Base-by-base conservation (phyloP, 2,329 filamentous ascomycete genomes). In the Fusarium sp. region DNA sequence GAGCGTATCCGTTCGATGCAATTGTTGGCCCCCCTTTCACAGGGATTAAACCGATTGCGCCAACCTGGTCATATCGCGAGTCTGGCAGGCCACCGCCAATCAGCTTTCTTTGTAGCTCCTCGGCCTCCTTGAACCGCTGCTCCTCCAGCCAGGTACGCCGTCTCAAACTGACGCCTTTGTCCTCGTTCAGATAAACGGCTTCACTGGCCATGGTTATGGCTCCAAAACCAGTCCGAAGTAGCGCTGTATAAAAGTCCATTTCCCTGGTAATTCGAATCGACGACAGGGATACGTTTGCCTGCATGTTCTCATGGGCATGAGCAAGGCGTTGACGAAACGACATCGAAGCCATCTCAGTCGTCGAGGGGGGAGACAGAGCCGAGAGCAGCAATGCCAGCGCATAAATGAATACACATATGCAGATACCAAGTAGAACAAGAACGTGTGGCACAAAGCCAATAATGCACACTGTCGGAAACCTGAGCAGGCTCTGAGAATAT, bases 361-460 rank as follows among this genome's bases (percentile, higher is more conserved):
- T 74, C 2, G 68, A 62, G 10, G 80, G 76, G 4, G 78, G 76
- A 2, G 76, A 75, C 8, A 81, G 52, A 17, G 92, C 91, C 1
- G 94, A 95, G 7, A 98, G 85, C 1, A 91, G 60, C 28, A 98
- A 82, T 5, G 95, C 95, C 22, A 96, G 74, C 1, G 82, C 81
- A 77, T 98, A 98, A 48, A 99, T 97, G 9, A 84, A 75, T 4
- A 88, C 84, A 76, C 96, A 98, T 17, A 91, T 82, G 7, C 88
- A 62, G 46, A 98, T 97, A 1, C 95, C 96, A 9, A 87, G 74
- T 2, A 98, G 81, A 14, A 98, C 93, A 24, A 97, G 83, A n/a
- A 98, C 85, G 78, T 98, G 95, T 2, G 96, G 96, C 36, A 98
- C 92, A 77, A 98, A 98, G 1, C 95, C 94, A 31, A 98, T 92